Conservation (phyloP, 306 rosid species). For the Cucumis sativus region Cucumber_9930_V3 NC_026656.2:7859001-7859500, state of each 20-base stretch:
- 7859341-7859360: constrained; percentile 21
- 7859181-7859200: constrained; percentile 53
- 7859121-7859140: constrained; percentile 20
- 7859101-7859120: constrained; percentile 24
- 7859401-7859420: constrained; percentile 11
- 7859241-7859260: constrained; percentile 61
- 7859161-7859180: constrained; percentile 62
- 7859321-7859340: constrained; percentile 16
- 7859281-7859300: constrained; percentile 32
- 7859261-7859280: constrained; percentile 81
- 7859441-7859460: constrained; percentile 29
- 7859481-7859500: constrained; percentile 53
- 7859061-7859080: background rate
- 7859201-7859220: constrained; percentile 46
- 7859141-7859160: constrained; percentile 70
- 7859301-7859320: constrained; percentile 21
- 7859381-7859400: constrained; percentile 22
- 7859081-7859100: constrained; percentile 30
- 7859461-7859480: constrained; percentile 82
- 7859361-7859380: constrained; percentile 19
- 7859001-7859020: constrained; percentile 39
- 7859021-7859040: constrained; percentile 39
- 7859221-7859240: constrained; percentile 49
- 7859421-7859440: background rate
- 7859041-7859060: background rate